Conservation (phyloP, 2,329 filamentous ascomycete species). For the Zymoseptoria ardabiliae region DNA sequence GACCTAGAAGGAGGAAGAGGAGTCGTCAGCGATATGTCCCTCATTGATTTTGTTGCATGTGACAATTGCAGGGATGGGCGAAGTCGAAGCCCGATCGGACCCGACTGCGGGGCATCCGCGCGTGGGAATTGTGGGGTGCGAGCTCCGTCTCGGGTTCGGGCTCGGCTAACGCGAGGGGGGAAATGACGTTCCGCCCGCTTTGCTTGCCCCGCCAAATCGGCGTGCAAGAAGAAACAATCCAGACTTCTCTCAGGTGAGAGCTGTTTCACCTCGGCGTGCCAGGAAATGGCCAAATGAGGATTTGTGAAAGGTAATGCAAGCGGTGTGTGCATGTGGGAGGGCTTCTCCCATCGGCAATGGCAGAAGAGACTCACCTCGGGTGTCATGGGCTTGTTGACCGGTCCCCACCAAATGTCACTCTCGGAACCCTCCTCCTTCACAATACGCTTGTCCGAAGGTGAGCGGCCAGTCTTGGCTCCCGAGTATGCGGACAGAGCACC, state of each 20-base stretch:
- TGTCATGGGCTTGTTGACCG: slow-evolving; percentile 98
- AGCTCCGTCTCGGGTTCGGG: background rate
- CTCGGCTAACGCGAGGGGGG: slow-evolving; percentile 6
- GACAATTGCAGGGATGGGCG: background rate
- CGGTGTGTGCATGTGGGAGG: background rate
- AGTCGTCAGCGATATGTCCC: slow-evolving; percentile 23
- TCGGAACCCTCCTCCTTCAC: slow-evolving; percentile 86
- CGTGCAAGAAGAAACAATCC: background rate
- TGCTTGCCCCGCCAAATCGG: slow-evolving; percentile 9
- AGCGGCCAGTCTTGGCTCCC: slow-evolving; percentile 94
- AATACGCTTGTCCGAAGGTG: slow-evolving; percentile 93
- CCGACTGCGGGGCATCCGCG: slow-evolving; percentile 20
- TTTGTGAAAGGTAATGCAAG: background rate
- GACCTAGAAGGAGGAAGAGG: slow-evolving; percentile 53
- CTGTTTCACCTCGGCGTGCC: background rate
- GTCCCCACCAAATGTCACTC: slow-evolving; percentile 96
- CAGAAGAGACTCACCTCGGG: slow-evolving; percentile 66
- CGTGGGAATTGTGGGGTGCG: background rate
- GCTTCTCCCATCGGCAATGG: background rate
- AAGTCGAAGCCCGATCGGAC: slow-evolving; percentile 18
- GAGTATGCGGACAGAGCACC: slow-evolving; percentile 97
- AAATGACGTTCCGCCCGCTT: slow-evolving; percentile 1
- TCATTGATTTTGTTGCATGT: background rate
- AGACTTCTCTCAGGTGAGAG: background rate
- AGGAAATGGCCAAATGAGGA: background rate